Base-by-base conservation (phyloP, 176 grass and related monocot genomes). In the Coix lacrymajobi region DNA sequence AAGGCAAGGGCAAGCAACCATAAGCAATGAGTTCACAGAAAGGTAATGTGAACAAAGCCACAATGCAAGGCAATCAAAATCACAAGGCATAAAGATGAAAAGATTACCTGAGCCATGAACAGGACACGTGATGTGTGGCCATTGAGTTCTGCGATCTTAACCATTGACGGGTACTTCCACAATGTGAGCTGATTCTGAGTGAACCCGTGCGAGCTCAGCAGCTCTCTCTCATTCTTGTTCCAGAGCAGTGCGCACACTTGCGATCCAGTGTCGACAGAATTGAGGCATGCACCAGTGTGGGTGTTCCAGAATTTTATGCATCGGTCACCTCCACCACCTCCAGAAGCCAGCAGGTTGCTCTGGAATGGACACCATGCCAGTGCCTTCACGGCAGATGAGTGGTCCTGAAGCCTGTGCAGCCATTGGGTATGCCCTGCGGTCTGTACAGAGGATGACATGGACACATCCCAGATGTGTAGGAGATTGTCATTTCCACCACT, bases 251-350 rank as follows among this genome's bases (percentile, higher is more conserved):
- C 38, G 0, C 85, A 91, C 19, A 91, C 89, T 52, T 88, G 89
- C 4, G 89, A 87, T 32, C 85, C 85, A 28, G 85, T 91, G 77
- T 88, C 77, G 11, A 91, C 54, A 0, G 89, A 91, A 64, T 91
- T 88, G 70, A 91, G 81, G 76, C 89, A 85, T 62, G 85, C 82
- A 2, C 90, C 90, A 0, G 90, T 92, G 16, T 92, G 90, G 17
- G 90, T 86, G 86, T 92, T 92, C 89, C 89, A 91, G 12, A 91
- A 91, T 77, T 88, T 91, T 66, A 91, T 91, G 85, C 89, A 88
- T 8, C 71, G 62, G 31, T 91, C 89, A 24, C 66, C 75, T 29
- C 77, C 64, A 15, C 85, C 89, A 6, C 89, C 85, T 39, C 89
- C 89, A 10, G 89, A 91, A 60, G 89, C 89, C 12, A 91, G 72